Evolutionary conservation across 2,329 filamentous ascomycete species (phyloP), one percentile per base, ranked within the genome.

Genomic region (Parastagonospora avenae): DNA sequence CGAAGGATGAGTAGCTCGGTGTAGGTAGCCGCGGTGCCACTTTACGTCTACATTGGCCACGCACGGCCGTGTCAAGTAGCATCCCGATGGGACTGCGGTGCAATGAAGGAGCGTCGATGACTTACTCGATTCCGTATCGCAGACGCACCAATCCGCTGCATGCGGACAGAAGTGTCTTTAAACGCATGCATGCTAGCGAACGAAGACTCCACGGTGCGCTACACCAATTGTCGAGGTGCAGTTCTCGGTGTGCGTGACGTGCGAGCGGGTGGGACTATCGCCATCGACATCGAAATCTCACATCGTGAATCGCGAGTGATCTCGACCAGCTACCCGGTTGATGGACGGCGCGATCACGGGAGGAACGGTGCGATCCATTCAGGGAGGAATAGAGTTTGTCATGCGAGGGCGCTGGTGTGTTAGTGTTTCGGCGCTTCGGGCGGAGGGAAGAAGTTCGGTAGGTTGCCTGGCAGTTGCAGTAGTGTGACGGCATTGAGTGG

Each of bases 71-170:
- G 19, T 24, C 19, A 24, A 24, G 19, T 24, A 24, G 19, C 19
- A 24, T 24, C 19, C 19, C 19, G 19, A 24, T 24, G 19, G 19
- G 19, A 24, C 19, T 24, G 19, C 19, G 5, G 19, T 24, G 19
- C 19, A 24, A 24, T 24, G 19, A 24, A 24, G 19, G 19, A 24
- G 19, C 19, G 19, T 24, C 19, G 19, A 24, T 24, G 19, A 24
- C 19, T 24, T 24, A 24, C 19, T 24, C 19, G 19, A 11, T 16
- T 11, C 8, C 19, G 24, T 31, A n/a, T 15, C 29, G 15, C 30
- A 32, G 33, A 42, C 40, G 40, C 40, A 42, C 40, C 40, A 33
- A 42, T 42, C 40, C 40, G 40, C 40, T 33, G 40, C 40, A 42
- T 8, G 14, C 10, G 2, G 40, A 42, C 40, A 15, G 6, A 24